phyloP scores from a whole-genome alignment of 139 green algal genomes.

The Chlorella sp. region DNA sequence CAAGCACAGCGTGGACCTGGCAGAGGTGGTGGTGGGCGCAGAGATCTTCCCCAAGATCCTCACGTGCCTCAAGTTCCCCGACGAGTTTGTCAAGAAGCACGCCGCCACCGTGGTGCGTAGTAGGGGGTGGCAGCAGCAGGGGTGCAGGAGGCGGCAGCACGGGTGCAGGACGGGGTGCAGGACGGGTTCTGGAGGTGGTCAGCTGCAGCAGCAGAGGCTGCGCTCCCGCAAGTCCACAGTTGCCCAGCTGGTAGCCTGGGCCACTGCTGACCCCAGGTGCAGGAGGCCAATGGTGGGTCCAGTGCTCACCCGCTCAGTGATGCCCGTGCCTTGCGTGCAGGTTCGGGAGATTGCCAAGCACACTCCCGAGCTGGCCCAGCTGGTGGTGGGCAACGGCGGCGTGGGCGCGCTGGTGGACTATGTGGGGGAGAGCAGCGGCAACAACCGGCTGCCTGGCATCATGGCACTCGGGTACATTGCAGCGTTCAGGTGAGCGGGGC shows the following conservation, averaged over 20 bases:
- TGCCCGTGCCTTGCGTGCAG: too few species aligned
- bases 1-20: constrained; percentile 84
- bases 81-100: constrained; percentile 77
- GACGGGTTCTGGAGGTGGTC: too few species aligned
- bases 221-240: too few species aligned
- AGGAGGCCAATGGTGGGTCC: too few species aligned
- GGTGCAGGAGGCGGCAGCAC: too few species aligned
- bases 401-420: constrained; percentile 81
- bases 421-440: constrained; percentile 42
- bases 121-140: too few species aligned
- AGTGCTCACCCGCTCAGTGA: not conserved
- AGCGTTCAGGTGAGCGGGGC: constrained; percentile 50
- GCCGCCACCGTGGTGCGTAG: constrained; percentile 66
- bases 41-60: constrained; percentile 88
- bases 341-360: constrained; percentile 82
- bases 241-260: too few species aligned
- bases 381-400: constrained; percentile 77
- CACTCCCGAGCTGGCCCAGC: constrained; percentile 83
- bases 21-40: constrained; percentile 83
- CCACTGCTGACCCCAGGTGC: too few species aligned
- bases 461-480: constrained; percentile 86
- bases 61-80: constrained; percentile 81
- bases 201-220: too few species aligned
- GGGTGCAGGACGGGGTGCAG: constrained; percentile 24
- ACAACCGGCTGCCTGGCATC: constrained; percentile 68